These are phyloP conservation scores for Pyrus hybrid DNA, from an alignment of 331 rosid species.

Conservation along the genomic window DNA sequence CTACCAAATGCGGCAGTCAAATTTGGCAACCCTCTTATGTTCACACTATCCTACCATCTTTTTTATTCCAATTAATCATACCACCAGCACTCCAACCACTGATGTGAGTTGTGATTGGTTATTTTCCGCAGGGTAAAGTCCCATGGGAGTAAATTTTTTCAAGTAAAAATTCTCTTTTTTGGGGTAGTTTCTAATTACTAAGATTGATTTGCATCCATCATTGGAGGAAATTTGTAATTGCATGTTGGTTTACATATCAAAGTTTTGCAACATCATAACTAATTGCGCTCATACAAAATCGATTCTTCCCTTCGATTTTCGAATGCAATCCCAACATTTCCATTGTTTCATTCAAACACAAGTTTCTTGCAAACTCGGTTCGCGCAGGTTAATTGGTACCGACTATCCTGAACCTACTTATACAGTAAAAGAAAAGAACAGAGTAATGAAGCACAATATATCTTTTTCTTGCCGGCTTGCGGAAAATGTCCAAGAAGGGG, in stretches of 20 bases:
- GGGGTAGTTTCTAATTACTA: too few relatives aligned
- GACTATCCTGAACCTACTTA: not conserved
- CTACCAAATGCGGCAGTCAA: too few relatives aligned
- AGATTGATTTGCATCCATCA: not conserved
- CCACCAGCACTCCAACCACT: too few relatives aligned
- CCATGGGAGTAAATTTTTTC: too few relatives aligned
- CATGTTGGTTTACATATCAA: not conserved
- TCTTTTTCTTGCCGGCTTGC: not conserved
- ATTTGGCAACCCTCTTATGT: too few relatives aligned
- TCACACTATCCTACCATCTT: too few relatives aligned
- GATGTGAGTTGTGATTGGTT: too few relatives aligned
- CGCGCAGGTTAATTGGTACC: not conserved
- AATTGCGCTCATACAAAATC: not conserved
- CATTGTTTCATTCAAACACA: not conserved
- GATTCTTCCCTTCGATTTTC: not conserved
- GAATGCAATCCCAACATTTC: not conserved
- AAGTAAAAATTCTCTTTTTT: too few relatives aligned
- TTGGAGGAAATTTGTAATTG: not conserved
- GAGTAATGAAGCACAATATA: too few relatives aligned
- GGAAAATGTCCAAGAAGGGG: not conserved
- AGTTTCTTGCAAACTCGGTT: not conserved
- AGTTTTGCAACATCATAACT: not conserved
- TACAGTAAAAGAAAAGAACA: not conserved
- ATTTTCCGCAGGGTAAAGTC: too few relatives aligned
- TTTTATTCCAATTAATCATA: too few relatives aligned